Conservation (phyloP, 768 basidiomycete species). For the Rhizopogon salebrosus region DNA sequence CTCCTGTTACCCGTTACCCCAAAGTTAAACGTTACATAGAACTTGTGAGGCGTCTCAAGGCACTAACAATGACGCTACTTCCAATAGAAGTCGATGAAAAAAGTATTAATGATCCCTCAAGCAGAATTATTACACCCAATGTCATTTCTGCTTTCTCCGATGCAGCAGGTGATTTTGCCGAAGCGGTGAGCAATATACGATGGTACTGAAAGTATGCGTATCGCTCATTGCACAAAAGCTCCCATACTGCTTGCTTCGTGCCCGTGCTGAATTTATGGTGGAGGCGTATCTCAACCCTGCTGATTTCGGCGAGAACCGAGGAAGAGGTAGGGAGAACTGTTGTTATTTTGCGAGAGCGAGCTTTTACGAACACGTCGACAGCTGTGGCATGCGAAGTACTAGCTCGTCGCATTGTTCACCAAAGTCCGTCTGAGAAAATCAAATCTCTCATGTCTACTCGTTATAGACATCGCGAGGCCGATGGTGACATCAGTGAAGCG, state of each 20-base stretch:
- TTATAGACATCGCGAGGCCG: slow-evolving; percentile 62
- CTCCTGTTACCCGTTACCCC: background rate
- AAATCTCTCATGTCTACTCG: slow-evolving; percentile 73
- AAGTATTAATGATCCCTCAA: slow-evolving; percentile 69
- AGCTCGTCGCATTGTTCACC: slow-evolving; percentile 75
- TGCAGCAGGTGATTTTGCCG: slow-evolving; percentile 83
- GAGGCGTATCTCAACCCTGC: slow-evolving; percentile 80
- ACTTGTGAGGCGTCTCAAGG: slow-evolving; percentile 74
- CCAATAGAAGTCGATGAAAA: slow-evolving; percentile 74
- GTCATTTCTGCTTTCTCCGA: slow-evolving; percentile 73
- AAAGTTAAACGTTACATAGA: slow-evolving; percentile 43
- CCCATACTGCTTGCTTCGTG: slow-evolving; percentile 76
- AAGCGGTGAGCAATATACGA: slow-evolving; percentile 53
- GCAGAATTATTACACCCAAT: slow-evolving; percentile 75
- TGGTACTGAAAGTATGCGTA: background rate
- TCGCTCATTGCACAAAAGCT: slow-evolving; percentile 37
- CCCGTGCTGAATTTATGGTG: slow-evolving; percentile 73
- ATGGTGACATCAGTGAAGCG: slow-evolving; percentile 73
- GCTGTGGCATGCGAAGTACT: slow-evolving; percentile 82
- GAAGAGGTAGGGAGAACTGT: slow-evolving; percentile 52
- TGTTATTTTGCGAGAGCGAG: background rate
- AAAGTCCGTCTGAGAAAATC: slow-evolving; percentile 55
- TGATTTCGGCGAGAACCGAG: slow-evolving; percentile 81
- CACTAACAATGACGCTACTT: slow-evolving; percentile 68
- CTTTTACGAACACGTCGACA: slow-evolving; percentile 21